Conservation (phyloP, 2,329 filamentous ascomycete genomes). For the Thermomyces lanuginosus region DNA sequence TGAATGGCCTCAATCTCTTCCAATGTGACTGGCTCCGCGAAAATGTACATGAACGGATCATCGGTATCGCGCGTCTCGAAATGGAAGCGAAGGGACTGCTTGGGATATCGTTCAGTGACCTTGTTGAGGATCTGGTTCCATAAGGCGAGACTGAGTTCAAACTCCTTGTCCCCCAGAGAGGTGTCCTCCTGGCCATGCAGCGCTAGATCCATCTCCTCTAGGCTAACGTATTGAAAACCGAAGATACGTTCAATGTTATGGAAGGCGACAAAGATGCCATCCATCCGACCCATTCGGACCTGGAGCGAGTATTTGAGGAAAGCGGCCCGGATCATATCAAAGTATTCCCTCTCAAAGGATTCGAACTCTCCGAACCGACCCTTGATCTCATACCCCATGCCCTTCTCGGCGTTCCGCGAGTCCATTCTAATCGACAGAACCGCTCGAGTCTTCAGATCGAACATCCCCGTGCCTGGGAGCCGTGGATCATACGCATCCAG, state of each 20-base stretch:
- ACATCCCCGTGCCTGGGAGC: slow-evolving; percentile 80
- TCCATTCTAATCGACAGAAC: slow-evolving; percentile 89
- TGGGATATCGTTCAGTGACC: slow-evolving; percentile 58
- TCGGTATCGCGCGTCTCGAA: slow-evolving; percentile 54
- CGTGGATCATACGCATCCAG: slow-evolving; percentile 77
- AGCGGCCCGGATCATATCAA: slow-evolving; percentile 86
- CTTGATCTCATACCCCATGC: slow-evolving; percentile 75
- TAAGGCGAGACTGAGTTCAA: slow-evolving; percentile 61
- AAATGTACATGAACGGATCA: slow-evolving; percentile 67
- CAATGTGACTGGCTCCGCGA: slow-evolving; percentile 67
- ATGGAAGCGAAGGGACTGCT: slow-evolving; percentile 58
- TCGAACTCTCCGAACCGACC: slow-evolving; percentile 61
- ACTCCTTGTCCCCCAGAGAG: slow-evolving; percentile 63
- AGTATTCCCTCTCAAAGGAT: slow-evolving; percentile 90
- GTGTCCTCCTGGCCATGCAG: slow-evolving; percentile 62
- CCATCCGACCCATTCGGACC: slow-evolving; percentile 94
- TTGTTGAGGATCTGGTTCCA: slow-evolving; percentile 65
- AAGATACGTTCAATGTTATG: slow-evolving; percentile 94
- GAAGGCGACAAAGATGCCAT: slow-evolving; percentile 92
- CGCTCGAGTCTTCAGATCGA: slow-evolving; percentile 88
- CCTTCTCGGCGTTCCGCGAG: slow-evolving; percentile 50
- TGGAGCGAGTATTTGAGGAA: slow-evolving; percentile 96
- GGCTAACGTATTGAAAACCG: slow-evolving; percentile 84
- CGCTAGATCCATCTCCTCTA: slow-evolving; percentile 75
- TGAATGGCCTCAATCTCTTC: slow-evolving; percentile 62